Percentiles rank a stretch among this genome's conserved stretches.
These are phyloP conservation scores for Astragalus membranaceus DNA, from an alignment of 306 rosid genomes.

Conservation along the genomic window DNA sequence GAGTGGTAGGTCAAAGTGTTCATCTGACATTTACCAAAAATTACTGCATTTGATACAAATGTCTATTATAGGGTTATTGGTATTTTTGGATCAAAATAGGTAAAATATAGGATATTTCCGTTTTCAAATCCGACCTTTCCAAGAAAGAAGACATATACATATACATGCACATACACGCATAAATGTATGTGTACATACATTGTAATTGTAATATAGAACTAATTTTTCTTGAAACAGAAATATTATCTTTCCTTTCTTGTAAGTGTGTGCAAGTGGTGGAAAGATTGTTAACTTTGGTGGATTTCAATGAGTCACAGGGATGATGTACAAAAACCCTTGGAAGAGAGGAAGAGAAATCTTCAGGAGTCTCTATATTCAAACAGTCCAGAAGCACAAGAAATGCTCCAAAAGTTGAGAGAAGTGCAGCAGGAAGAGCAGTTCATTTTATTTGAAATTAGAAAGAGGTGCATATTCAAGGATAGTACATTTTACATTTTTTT, in stretches of 20 bases:
- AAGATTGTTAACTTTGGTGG: conserved; percentile 3
- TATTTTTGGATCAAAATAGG: not conserved
- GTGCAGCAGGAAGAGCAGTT: conserved; percentile 49
- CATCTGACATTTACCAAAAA: not conserved
- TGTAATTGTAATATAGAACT: not conserved
- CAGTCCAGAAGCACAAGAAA: conserved; percentile 45
- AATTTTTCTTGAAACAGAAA: conserved; percentile 7
- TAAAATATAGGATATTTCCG: not conserved
- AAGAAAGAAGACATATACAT: not conserved
- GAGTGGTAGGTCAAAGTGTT: conserved; percentile 42
- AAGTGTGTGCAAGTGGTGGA: not conserved
- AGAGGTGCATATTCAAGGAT: conserved; percentile 27
- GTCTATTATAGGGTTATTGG: not conserved
- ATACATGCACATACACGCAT: not conserved
- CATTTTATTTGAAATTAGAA: conserved; percentile 35
- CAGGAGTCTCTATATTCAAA: conserved; percentile 51
- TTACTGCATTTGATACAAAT: not conserved
- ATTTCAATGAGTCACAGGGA: conserved; percentile 50
- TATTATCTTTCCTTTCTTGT: conserved; percentile 6
- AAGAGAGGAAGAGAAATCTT: conserved; percentile 59
- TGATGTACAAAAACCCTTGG: conserved; percentile 47
- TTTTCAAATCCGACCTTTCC: not conserved
- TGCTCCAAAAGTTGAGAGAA: conserved; percentile 51
- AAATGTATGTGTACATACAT: not conserved
- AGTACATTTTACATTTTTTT: not conserved